phyloP scores from a whole-genome alignment of 805 yeast genomes.

The Yarrowia hollandica region DNA sequence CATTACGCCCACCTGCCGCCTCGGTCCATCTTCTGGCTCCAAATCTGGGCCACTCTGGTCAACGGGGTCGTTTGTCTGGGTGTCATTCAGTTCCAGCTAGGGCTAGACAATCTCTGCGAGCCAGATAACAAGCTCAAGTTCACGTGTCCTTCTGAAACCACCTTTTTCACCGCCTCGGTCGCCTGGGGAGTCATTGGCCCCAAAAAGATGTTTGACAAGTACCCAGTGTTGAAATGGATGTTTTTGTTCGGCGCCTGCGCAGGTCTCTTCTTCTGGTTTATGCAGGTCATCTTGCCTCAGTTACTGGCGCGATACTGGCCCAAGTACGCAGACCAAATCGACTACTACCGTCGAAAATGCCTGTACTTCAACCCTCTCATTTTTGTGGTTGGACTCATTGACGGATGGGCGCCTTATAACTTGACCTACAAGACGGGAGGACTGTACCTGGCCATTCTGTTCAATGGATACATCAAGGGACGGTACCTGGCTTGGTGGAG shows the following conservation, averaged over 20 bases:
- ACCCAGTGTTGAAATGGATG: constrained; percentile 34
- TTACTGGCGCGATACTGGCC: not conserved
- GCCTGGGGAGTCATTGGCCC: constrained; percentile 51
- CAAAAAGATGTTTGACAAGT: constrained; percentile 43
- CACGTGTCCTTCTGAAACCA: constrained; percentile 43
- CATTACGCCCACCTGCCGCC: constrained; percentile 48
- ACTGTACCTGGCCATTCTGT: not conserved
- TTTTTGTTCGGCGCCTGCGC: constrained; percentile 36
- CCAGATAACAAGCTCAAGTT: constrained; percentile 38
- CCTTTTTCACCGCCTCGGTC: constrained; percentile 52
- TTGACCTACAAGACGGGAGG: not conserved
- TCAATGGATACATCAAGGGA: constrained; percentile 1
- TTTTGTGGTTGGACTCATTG: constrained; percentile 8
- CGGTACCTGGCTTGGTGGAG: constrained; percentile 1
- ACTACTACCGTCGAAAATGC: not conserved
- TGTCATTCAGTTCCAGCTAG: constrained; percentile 40
- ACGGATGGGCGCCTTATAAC: constrained; percentile 24
- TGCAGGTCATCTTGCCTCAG: constrained; percentile 32
- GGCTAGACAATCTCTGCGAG: constrained; percentile 39
- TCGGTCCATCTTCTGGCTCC: constrained; percentile 32
- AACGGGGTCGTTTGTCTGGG: constrained; percentile 38
- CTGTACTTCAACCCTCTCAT: constrained; percentile 5
- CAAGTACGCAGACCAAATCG: not conserved
- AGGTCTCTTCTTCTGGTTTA: constrained; percentile 29
- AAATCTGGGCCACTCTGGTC: constrained; percentile 38